These are phyloP conservation scores for Saccharomycopsis sp. DNA, from an alignment of 805 yeast genomes.

Conservation along the genomic window DNA sequence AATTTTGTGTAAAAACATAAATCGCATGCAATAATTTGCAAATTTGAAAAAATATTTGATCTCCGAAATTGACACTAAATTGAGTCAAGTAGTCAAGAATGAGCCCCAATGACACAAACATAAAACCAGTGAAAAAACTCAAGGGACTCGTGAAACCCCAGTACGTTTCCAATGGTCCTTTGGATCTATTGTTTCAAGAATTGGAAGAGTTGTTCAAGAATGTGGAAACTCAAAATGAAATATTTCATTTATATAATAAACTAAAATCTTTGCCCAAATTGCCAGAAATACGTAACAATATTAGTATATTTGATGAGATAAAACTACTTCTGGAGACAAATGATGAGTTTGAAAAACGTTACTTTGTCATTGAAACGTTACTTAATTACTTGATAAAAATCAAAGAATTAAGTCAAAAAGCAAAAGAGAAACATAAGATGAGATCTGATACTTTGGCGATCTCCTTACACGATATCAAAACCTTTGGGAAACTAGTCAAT, in stretches of 20 bases:
- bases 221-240: too few species aligned
- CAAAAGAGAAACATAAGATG: conserved; percentile 16
- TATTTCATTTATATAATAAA: conserved; percentile 10
- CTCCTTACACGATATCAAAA: conserved; percentile 77
- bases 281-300: neutral
- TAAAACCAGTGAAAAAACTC: too few species aligned
- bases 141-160: conserved; percentile 20
- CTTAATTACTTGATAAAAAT: conserved; percentile 30
- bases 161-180: conserved; percentile 23
- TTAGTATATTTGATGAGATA: neutral
- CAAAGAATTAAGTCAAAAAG: conserved; percentile 28
- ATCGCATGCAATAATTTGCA: too few species aligned
- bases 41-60: too few species aligned
- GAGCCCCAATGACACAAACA: too few species aligned
- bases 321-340: neutral
- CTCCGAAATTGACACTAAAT: too few species aligned
- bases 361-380: conserved; percentile 26
- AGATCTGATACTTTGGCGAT: conserved; percentile 41
- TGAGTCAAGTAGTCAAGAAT: too few species aligned
- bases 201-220: conserved; percentile 18
- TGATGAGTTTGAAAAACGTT: conserved; percentile 17
- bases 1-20: too few species aligned
- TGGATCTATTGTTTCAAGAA: conserved; percentile 26
- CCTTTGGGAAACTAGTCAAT: conserved; percentile 54
- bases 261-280: conserved; percentile 5